Base-by-base conservation (phyloP, 148 eudicot genomes). In the Simmondsia chinensis region DNA sequence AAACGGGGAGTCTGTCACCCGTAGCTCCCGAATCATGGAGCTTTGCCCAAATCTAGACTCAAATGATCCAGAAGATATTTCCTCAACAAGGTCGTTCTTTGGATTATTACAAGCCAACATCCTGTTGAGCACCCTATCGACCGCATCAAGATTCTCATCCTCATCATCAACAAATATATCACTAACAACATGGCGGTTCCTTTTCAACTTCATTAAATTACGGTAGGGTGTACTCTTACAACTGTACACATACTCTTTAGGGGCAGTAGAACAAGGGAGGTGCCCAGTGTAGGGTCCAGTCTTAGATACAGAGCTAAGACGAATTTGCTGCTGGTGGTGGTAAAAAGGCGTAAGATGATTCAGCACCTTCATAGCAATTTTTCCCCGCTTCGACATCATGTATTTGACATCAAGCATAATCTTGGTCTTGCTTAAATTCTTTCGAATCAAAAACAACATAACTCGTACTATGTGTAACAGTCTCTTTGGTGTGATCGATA, bases 1-100 rank as follows among this genome's bases (percentile, higher is more conserved):
- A 28, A 48, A 86, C n/a, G 93, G 93, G 6, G 95, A 82, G 55
- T 86, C 87, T 5, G 83, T 86, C 1, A 86, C 49, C 73, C 85
- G 63, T 20, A 85, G 65, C 68, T 72, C 82, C 59, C 80, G 66
- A 41, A 65, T 71, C 48, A 37, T n/a, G 2, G 85, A 85, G 20
- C 71, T 76, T 50, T 30, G 58, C 30, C 86, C 75, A 35, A 74
- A 74, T 33, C 68, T 43, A 3, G 57, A 20, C 14, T 74, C 74
- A 0, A 77, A 76, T 14, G 62, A 12, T 4, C 61, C 52, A 17
- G 86, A 80, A 7, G 81, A 66, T 12, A 73, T 24, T 1, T 50
- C 61, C 1, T 59, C 43, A 45, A 46, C 23, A n/a, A n/a, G n/a
- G 16, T 20, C 8, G 14, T 3, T 19, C 20, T 1, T 3, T 21